Base-by-base conservation (phyloP, 1,139 yeast genomes). In the Nakaseomyces uthaithaninus region DNA sequence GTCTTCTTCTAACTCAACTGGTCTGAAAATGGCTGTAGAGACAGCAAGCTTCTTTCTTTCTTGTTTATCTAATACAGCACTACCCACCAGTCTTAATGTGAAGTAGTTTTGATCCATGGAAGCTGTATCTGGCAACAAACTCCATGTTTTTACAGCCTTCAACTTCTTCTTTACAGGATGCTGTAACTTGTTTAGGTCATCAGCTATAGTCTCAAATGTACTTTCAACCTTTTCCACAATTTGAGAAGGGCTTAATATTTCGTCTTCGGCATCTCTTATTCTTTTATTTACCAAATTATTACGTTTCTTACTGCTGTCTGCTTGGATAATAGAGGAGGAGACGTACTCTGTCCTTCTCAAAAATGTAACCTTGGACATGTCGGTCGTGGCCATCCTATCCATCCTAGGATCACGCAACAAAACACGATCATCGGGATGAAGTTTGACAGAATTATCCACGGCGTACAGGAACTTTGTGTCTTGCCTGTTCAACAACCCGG, bases 271-370 rank as follows among this genome's bases (percentile, higher is more conserved):
- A 10, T 50, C 55, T 33, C 27, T 33, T 16, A 17, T 1, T 12
- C 41, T 41, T n/a, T 20, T 31, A 19, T 31, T 31, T 19, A 19
- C 15, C 24, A 12, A 2, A 27, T 44, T 47, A 6, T 42, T 42
- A 16, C 48, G 39, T 31, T 45, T 49, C 40, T 45, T 48, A 47
- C 47, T 48, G 26, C 44, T 43, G 11, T 39, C 41, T 12, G 41
- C 39, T 2, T 52, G 37, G 3, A 55, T 45, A 19, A 53, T 47
- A 2, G 56, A 47, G 1, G 60, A 44, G 2, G 61, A 54, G 11
- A 86, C 83, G 60, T 91, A 91, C 61, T 91, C 97, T 0, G 97
- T 89, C 66, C 97, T 78, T 66, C 97, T 79, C 58, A 89, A 72
- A 65, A 89, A 89, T 15, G 94, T 75, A 19, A 89, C 96, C 33